phyloP scores from a whole-genome alignment of 1,284 basidiomycete genomes.

The Ustanciosporium gigantosporum region DNA sequence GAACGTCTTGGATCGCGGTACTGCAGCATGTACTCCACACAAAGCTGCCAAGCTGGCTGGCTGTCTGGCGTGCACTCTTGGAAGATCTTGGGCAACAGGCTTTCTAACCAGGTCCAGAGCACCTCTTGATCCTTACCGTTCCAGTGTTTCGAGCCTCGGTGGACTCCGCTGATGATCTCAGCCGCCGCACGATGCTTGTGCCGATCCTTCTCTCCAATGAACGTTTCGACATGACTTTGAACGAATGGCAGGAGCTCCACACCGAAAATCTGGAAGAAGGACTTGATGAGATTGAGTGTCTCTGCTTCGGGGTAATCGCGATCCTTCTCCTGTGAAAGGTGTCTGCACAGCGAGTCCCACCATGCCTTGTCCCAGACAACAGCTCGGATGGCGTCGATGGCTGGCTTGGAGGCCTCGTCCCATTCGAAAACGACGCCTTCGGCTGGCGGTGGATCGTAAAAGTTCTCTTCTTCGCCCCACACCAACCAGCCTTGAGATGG shows the following conservation, averaged over 20 bases:
- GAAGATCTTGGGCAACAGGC: constrained; percentile 74
- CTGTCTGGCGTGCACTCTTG: constrained; percentile 64
- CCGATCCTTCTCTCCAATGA: constrained; percentile 72
- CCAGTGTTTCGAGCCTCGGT: constrained; percentile 88
- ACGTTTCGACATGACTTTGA: constrained; percentile 68
- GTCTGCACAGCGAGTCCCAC: constrained; percentile 64
- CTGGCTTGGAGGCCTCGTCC: constrained; percentile 70
- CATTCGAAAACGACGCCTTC: constrained; percentile 68
- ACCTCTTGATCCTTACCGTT: constrained; percentile 67
- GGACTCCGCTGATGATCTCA: constrained; percentile 78
- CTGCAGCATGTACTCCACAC: constrained; percentile 67
- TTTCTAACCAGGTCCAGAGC: constrained; percentile 80
- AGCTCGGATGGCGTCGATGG: constrained; percentile 69
- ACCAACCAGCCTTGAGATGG: constrained; percentile 80
- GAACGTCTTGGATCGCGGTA: constrained; percentile 85
- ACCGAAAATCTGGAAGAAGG: constrained; percentile 67
- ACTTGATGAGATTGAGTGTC: constrained; percentile 64
- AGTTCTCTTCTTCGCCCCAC: constrained; percentile 76
- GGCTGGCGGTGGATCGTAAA: constrained; percentile 67
- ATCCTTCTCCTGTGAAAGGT: constrained; percentile 56
- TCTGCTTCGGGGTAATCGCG: constrained; percentile 55
- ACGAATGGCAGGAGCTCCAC: constrained; percentile 67
- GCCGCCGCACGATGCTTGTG: constrained; percentile 89
- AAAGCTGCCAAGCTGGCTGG: constrained; percentile 62
- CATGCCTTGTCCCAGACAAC: constrained; percentile 68